Evolutionary conservation across 2,329 filamentous ascomycete species (phyloP).

Genomic region (Penicillium sp.): DNA sequence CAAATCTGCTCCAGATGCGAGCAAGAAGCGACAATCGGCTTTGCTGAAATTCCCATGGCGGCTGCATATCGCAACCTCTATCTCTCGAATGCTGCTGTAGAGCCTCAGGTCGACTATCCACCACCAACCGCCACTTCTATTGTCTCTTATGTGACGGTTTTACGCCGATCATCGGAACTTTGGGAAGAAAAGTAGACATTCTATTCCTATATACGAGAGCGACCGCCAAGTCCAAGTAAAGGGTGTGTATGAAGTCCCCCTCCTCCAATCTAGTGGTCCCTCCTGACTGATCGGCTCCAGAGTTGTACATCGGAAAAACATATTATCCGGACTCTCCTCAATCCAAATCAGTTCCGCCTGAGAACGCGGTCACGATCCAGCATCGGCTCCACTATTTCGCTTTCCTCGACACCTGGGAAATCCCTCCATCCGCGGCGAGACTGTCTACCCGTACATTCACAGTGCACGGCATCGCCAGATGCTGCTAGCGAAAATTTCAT

Average conservation of each 20-base stretch:
- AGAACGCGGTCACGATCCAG: constrained; percentile 33
- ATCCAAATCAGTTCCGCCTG: constrained; percentile 35
- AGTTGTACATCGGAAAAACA: constrained; percentile 38
- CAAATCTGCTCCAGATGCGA: background rate
- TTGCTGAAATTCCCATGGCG: background rate
- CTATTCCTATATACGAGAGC: background rate
- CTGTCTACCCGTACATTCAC: constrained; percentile 11
- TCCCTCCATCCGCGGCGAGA: constrained; percentile 17
- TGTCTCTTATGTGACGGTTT: background rate
- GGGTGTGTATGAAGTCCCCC: constrained; percentile 22
- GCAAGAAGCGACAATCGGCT: background rate
- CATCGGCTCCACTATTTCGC: constrained; percentile 28
- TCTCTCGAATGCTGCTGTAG: constrained; percentile 26
- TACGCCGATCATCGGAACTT: background rate
- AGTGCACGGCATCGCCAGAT: constrained; percentile 39
- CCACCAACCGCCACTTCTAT: background rate
- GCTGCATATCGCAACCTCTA: background rate
- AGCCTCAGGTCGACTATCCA: constrained; percentile 16
- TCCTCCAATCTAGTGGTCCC: constrained; percentile 14
- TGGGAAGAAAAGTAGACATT: background rate
- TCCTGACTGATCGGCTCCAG: constrained; percentile 23
- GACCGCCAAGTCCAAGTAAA: background rate
- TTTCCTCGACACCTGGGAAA: constrained; percentile 16
- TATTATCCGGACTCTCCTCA: constrained; percentile 31
- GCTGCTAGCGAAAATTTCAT: constrained; percentile 50